phyloP scores from a whole-genome alignment of 768 basidiomycete genomes.

The Leucocoprinus leucothites region DNA sequence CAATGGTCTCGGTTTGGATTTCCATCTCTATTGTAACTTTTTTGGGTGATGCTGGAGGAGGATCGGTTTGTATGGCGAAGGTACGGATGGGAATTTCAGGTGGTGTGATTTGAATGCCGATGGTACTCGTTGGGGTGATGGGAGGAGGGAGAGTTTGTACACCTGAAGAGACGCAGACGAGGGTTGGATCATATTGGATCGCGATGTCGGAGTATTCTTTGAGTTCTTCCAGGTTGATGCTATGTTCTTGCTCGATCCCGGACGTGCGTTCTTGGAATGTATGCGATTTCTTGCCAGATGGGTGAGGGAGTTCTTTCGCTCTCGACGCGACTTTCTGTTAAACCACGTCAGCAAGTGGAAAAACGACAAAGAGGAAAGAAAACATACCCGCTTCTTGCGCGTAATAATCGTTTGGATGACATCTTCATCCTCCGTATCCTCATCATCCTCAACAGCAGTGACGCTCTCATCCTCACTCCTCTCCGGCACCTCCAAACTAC shows the following conservation, averaged over 20 bases:
- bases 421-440: conserved; percentile 65
- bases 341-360: not conserved
- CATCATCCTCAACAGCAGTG: conserved; percentile 41
- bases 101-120: conserved; percentile 59
- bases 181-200: conserved; percentile 64
- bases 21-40: conserved; percentile 48
- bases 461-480: conserved; percentile 29
- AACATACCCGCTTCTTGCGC: conserved; percentile 65
- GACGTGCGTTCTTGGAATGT: conserved; percentile 13
- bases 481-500: conserved; percentile 29
- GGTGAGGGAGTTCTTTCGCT: conserved; percentile 42
- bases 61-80: conserved; percentile 29
- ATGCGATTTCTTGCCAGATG: conserved; percentile 9
- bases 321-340: conserved; percentile 67
- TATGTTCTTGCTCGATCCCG: not conserved
- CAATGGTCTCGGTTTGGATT: conserved; percentile 55
- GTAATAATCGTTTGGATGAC: conserved; percentile 89
- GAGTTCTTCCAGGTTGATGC: conserved; percentile 50
- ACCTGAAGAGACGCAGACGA: conserved; percentile 42
- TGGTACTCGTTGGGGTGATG: conserved; percentile 40
- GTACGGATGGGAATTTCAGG: conserved; percentile 19
- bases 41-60: conserved; percentile 28
- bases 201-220: conserved; percentile 76
- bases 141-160: conserved; percentile 66
- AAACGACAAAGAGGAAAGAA: conserved; percentile 9